phyloP scores from a whole-genome alignment of 2,329 filamentous ascomycete species.

The Calonectria pseudoturangicola region DNA sequence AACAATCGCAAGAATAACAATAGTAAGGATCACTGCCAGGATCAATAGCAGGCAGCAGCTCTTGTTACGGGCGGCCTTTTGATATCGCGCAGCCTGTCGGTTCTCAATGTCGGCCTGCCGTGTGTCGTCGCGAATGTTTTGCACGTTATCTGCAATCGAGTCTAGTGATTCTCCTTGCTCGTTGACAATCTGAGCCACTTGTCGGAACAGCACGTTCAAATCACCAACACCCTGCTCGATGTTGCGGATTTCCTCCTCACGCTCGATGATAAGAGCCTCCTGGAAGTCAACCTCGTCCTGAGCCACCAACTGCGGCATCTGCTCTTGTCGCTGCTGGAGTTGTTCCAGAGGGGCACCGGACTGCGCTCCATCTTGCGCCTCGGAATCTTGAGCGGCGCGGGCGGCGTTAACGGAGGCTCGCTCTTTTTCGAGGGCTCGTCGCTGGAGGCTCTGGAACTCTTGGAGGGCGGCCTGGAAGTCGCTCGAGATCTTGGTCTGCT shows the following conservation, averaged over 20 bases:
- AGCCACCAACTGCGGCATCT: conserved; percentile 83
- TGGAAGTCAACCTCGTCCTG: conserved; percentile 99
- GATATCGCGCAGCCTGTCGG: conserved; percentile 89
- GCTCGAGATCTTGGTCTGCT: conserved; percentile 93
- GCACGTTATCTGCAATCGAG: conserved; percentile 91
- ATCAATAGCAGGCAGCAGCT: conserved; percentile 94
- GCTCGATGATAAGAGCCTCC: conserved; percentile 94
- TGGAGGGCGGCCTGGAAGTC: conserved; percentile 92
- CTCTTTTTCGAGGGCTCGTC: conserved; percentile 93
- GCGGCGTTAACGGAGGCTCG: conserved; percentile 89
- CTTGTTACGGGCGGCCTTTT: conserved; percentile 96
- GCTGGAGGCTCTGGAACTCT: conserved; percentile 95
- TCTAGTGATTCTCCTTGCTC: conserved; percentile 94
- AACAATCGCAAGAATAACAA: conserved; percentile 91
- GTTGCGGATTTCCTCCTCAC: conserved; percentile 96
- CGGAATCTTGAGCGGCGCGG: conserved; percentile 84
- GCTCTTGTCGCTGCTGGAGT: conserved; percentile 79
- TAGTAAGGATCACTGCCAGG: conserved; percentile 89
- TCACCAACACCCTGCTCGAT: conserved; percentile 98
- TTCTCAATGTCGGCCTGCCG: conserved; percentile 90
- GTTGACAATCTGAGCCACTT: conserved; percentile 97
- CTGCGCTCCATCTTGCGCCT: conserved; percentile 58
- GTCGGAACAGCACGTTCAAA: conserved; percentile 95
- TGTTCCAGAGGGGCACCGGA: conserved; percentile 68
- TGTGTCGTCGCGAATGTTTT: conserved; percentile 87